Evolutionary conservation across 176 grass and related monocot species (phyloP).

Genomic region (Miscanthus lutarioriparius): DNA sequence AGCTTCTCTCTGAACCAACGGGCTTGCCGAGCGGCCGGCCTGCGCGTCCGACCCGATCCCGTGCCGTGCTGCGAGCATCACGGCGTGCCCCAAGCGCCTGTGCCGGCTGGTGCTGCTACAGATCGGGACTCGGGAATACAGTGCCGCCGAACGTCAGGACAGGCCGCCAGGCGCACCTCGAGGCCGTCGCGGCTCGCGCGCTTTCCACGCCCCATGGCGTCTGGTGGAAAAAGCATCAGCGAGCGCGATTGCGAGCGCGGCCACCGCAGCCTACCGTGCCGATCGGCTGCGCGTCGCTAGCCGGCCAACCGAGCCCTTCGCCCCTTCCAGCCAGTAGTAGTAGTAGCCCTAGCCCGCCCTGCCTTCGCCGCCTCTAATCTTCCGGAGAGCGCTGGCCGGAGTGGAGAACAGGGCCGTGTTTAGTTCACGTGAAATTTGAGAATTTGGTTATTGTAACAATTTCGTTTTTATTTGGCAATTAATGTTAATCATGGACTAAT

Average conservation of each 20-base stretch:
- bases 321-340: too few species aligned
- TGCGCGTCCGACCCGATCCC: not conserved
- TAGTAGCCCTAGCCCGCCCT: too few species aligned
- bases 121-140: not conserved
- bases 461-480: too few species aligned
- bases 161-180: not conserved
- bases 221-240: not conserved
- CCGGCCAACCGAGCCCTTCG: too few species aligned
- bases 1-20: not conserved
- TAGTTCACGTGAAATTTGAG: too few species aligned
- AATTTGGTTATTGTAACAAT: too few species aligned
- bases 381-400: too few species aligned
- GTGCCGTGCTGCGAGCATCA: not conserved
- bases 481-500: too few species aligned
- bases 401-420: too few species aligned
- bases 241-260: not conserved
- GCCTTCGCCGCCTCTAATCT: too few species aligned
- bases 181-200: not conserved
- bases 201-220: not conserved
- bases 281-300: not conserved
- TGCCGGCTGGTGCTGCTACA: not conserved
- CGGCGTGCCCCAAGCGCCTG: not conserved
- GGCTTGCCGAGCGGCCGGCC: not conserved
- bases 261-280: too few species aligned
- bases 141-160: too few species aligned